Conservation (phyloP, 192 early-diverging fungal species). For the Linnemannia zychae region DNA sequence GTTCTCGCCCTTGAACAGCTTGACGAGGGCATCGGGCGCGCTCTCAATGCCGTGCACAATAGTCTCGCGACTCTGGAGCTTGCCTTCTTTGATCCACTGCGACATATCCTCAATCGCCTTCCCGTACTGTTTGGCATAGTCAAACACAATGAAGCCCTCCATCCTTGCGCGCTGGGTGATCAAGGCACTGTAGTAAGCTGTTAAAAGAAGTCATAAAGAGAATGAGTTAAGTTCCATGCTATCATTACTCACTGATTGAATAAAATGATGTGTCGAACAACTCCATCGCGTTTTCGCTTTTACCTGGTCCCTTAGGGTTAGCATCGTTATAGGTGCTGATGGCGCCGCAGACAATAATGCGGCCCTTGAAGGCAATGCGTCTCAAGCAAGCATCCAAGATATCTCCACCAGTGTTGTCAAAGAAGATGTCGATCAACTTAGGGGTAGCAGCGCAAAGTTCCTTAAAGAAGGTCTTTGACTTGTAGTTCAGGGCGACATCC, state of each 20-base stretch:
- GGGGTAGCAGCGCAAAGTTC: slow-evolving; percentile 57
- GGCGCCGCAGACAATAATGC: slow-evolving; percentile 67
- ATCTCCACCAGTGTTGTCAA: slow-evolving; percentile 70
- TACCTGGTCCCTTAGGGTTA: slow-evolving; percentile 54
- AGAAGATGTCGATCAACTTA: slow-evolving; percentile 65
- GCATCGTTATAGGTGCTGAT: slow-evolving; percentile 64
- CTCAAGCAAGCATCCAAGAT: slow-evolving; percentile 61
- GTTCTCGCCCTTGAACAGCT: slow-evolving; percentile 65
- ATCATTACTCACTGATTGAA: no score
- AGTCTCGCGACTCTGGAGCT: slow-evolving; percentile 57
- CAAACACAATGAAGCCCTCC: slow-evolving; percentile 67
- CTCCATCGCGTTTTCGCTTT: neutral
- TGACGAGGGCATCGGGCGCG: slow-evolving; percentile 60
- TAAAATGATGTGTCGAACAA: no score
- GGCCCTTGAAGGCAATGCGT: slow-evolving; percentile 59
- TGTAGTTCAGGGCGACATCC: slow-evolving; percentile 68
- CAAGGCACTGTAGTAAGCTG: slow-evolving; percentile 57
- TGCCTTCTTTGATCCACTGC: slow-evolving; percentile 62
- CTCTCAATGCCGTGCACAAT: slow-evolving; percentile 66
- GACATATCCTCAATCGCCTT: slow-evolving; percentile 60
- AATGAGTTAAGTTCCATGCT: neutral
- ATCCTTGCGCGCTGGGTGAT: slow-evolving; percentile 64
- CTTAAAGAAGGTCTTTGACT: slow-evolving; percentile 57
- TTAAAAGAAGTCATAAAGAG: neutral
- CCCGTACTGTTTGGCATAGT: slow-evolving; percentile 53